These are phyloP conservation scores for Zygnema circumcarinatum DNA, from an alignment of 139 green algal genomes.

Conservation along the genomic window DNA sequence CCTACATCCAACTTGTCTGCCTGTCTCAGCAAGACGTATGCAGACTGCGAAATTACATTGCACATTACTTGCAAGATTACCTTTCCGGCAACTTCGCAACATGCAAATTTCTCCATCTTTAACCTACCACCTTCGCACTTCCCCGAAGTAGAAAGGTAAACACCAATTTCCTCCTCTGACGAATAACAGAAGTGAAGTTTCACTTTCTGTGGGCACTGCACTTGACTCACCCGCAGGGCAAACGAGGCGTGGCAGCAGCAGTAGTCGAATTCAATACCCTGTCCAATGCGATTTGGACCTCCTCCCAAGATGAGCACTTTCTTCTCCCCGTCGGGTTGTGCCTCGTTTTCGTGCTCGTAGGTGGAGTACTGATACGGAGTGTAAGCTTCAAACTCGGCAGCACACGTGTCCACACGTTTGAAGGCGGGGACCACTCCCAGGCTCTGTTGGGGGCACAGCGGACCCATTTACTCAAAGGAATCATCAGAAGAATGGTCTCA, in stretches of 20 bases:
- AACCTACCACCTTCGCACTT: too few relatives aligned
- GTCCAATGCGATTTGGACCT: constrained; percentile 98
- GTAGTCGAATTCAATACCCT: constrained; percentile 99
- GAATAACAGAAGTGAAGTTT: too few relatives aligned
- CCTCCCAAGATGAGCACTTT: constrained; percentile 97
- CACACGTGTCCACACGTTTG: constrained; percentile 99
- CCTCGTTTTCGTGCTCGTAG: constrained; percentile 93
- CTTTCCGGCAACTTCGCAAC: too few relatives aligned
- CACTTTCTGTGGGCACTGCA: too few relatives aligned
- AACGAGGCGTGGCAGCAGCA: constrained; percentile 99
- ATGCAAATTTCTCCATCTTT: too few relatives aligned
- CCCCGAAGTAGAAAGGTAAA: too few relatives aligned
- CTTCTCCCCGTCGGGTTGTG: constrained; percentile 68
- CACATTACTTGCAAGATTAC: too few relatives aligned
- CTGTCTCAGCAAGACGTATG: too few relatives aligned
- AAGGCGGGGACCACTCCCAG: constrained; percentile 81
- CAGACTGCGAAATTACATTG: too few relatives aligned
- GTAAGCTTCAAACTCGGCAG: constrained; percentile 95
- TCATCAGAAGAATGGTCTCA: constrained; percentile 67
- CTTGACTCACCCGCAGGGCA: constrained; percentile 69
- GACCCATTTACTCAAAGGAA: neutral
- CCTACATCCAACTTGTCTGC: too few relatives aligned
- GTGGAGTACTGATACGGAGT: constrained; percentile 94
- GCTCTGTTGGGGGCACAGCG: constrained; percentile 68
- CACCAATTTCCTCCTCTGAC: too few relatives aligned